Evolutionary conservation across 2,329 filamentous ascomycete genomes (phyloP).

Genomic region (Verticillium nonalfalfae): DNA sequence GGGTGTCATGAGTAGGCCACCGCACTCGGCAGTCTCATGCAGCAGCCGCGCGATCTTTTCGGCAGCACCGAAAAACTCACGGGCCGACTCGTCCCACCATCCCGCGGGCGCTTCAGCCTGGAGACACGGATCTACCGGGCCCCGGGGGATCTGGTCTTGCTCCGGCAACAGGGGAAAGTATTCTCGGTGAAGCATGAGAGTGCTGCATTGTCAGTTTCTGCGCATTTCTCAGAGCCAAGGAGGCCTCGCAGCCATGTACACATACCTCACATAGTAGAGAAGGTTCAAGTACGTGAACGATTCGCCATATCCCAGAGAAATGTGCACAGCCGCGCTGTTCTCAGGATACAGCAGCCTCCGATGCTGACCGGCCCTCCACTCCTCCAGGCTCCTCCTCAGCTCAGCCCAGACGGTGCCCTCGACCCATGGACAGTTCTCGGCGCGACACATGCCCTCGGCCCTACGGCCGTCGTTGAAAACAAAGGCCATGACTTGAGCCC

Average conservation of each 20-base stretch:
- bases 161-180: slow-evolving; percentile 37
- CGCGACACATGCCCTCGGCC: slow-evolving; percentile 28
- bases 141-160: slow-evolving; percentile 22
- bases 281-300: slow-evolving; percentile 35
- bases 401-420: slow-evolving; percentile 25
- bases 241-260: background rate
- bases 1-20: slow-evolving; percentile 28
- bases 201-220: slow-evolving; percentile 15
- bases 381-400: slow-evolving; percentile 19
- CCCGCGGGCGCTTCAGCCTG: slow-evolving; percentile 27
- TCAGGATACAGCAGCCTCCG: slow-evolving; percentile 27
- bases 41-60: slow-evolving; percentile 27
- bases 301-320: slow-evolving; percentile 31
- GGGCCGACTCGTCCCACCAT: slow-evolving; percentile 32
- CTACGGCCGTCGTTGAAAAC: slow-evolving; percentile 34
- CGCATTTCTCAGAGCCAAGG: background rate
- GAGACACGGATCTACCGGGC: slow-evolving; percentile 30
- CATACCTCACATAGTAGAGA: slow-evolving; percentile 34
- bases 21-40: slow-evolving; percentile 28
- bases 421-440: slow-evolving; percentile 32
- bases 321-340: slow-evolving; percentile 28
- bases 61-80: slow-evolving; percentile 26
- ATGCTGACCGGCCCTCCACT: slow-evolving; percentile 28
- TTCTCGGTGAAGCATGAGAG: slow-evolving; percentile 34
- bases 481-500: slow-evolving; percentile 31